These are phyloP conservation scores for Passiflora organensis DNA, from an alignment of 345 rosid species.

Conservation along the genomic window DNA sequence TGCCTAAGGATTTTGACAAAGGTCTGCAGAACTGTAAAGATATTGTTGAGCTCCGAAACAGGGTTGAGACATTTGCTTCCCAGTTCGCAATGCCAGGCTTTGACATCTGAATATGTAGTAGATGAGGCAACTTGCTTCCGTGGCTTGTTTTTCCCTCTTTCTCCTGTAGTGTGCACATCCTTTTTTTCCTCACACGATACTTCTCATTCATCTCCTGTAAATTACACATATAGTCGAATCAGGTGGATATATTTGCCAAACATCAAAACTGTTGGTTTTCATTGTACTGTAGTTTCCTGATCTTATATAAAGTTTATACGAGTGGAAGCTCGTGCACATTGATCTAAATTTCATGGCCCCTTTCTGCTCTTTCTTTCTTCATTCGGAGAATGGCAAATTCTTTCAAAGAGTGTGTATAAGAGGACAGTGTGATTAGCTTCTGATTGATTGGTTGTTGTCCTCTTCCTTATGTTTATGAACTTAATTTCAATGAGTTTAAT, in stretches of 20 bases:
- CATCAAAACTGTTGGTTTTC: not conserved
- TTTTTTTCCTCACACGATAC: not conserved
- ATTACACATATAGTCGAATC: conserved; percentile 10
- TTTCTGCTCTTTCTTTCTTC: no score
- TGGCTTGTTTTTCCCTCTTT: conserved; percentile 6
- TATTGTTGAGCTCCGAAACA: conserved; percentile 58
- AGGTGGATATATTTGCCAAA: conserved; percentile 9
- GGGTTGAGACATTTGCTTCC: conserved; percentile 76
- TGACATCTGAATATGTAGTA: conserved; percentile 37
- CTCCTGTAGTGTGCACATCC: conserved; percentile 7
- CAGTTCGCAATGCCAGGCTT: conserved; percentile 92
- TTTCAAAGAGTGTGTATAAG: no score
- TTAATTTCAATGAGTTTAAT: no score
- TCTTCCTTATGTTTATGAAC: no score
- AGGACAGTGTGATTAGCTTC: no score
- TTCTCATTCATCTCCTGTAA: conserved; percentile 18
- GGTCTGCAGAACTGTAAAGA: conserved; percentile 68
- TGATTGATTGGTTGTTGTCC: no score
- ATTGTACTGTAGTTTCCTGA: not conserved
- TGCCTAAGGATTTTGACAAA: conserved; percentile 56
- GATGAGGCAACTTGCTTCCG: conserved; percentile 8
- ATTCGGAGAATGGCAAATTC: no score
- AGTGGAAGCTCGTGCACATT: conserved; percentile 1
- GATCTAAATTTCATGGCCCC: not conserved
- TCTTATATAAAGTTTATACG: conserved; percentile 16